Base-by-base conservation (phyloP, 2,329 filamentous ascomycete species). In the Aspergillus nomiae region DNA sequence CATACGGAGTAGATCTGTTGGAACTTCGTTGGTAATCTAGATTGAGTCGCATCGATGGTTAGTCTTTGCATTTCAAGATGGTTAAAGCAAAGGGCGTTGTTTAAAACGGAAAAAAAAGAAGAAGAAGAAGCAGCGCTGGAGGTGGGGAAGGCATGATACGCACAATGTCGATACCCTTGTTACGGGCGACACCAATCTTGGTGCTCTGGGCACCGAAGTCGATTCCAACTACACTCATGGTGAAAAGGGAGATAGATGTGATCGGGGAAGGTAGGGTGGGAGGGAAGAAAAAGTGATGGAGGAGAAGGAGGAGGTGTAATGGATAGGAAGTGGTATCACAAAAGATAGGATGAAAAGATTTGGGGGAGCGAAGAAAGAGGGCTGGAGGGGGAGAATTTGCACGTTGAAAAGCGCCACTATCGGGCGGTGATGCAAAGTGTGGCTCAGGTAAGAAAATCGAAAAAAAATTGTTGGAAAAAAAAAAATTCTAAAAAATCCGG, bases 11-110 rank as follows among this genome's bases (percentile, higher is more conserved):
- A 66, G 92, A 89, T 82, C 95, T 90, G 87, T 99, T 98, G 71
- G 95, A 99, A 98, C 95, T 83, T 99, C 95, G 86, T 99, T 99
- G 84, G 92, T 91, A 79, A 99, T 96, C 93, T 97, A 75, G 11
- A 62, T 73, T 62, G 59, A 46, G 16, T 60, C 63, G 58, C 62
- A 60, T 48, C 58, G 38, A 55, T 41, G 55, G 69, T 70, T 58
- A 71, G 68, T 38, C 62, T 60, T 54, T n/a, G 7, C 8, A 41
- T n/a, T 41, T 41, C 38, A 41, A 38, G 21, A 45, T 12, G 43
- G 9, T 28, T 24, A 46, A 50, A 50, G 26, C 11, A 24, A 28
- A 10, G 3, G n/a, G 7, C 3, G 30, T 34, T 21, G 9, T 7
- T 36, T 16, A 16, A 24, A 2, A 24, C 21, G 21, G 21, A 24